Percentiles rank a stretch among this genome's conserved stretches.
Evolutionary conservation across 1,284 basidiomycete species (phyloP).

Genomic region (Fomitopsis betulina): DNA sequence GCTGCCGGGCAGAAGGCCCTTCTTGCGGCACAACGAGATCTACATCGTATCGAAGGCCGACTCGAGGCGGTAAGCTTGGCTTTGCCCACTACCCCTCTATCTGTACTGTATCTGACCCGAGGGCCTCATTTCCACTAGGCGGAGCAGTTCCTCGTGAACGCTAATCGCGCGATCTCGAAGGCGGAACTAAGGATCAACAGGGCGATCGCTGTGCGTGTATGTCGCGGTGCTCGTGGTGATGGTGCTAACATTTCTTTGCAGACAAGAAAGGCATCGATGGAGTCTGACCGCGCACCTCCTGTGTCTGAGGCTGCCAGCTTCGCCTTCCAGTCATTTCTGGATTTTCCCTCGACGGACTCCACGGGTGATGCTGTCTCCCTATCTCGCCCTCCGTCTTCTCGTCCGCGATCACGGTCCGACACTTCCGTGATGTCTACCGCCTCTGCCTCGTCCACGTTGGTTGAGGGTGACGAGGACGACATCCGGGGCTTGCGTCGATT

Average conservation of each 20-base stretch:
- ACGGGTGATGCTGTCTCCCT: neutral
- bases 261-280: constrained; percentile 20
- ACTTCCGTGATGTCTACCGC: constrained; percentile 21
- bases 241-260: neutral
- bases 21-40: constrained; percentile 47
- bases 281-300: constrained; percentile 14
- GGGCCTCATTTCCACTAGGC: constrained; percentile 30
- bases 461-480: constrained; percentile 53
- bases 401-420: constrained; percentile 13
- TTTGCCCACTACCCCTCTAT: neutral
- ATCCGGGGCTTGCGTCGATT: constrained; percentile 52
- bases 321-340: constrained; percentile 5
- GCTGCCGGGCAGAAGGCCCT: constrained; percentile 30
- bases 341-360: neutral
- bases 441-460: constrained; percentile 33
- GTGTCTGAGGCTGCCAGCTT: constrained; percentile 11
- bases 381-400: neutral
- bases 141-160: constrained; percentile 46
- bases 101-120: neutral
- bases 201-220: constrained; percentile 43
- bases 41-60: constrained; percentile 47
- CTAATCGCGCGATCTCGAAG: constrained; percentile 47
- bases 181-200: constrained; percentile 32
- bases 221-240: constrained; percentile 1
- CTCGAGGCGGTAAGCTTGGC: constrained; percentile 34